Evolutionary conservation across 2,329 filamentous ascomycete genomes (phyloP).

Genomic region (Phaeomoniella chlamydospora): DNA sequence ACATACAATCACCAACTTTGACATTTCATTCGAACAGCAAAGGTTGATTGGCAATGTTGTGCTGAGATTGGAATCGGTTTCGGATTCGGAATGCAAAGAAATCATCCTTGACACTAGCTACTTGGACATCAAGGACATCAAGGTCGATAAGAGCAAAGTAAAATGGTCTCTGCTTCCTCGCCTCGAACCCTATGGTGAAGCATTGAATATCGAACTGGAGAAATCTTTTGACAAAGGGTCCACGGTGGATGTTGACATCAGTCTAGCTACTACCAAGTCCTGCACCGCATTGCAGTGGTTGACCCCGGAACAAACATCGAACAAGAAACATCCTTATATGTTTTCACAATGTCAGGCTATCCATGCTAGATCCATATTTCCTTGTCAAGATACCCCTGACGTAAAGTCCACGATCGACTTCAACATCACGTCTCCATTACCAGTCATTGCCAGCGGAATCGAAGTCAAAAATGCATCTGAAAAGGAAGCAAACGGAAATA

Average conservation of each 20-base stretch:
- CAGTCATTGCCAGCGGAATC: conserved; percentile 84
- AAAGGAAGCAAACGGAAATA: conserved; percentile 31
- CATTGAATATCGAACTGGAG: conserved; percentile 32
- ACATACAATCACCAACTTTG: conserved; percentile 69
- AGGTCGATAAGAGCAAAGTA: conserved; percentile 48
- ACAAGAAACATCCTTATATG: conserved; percentile 93
- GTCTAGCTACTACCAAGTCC: conserved; percentile 66
- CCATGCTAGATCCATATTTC: conserved; percentile 83
- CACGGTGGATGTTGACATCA: conserved; percentile 41
- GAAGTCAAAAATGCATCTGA: conserved; percentile 34
- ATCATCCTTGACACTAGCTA: conserved; percentile 82
- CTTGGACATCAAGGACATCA: conserved; percentile 58
- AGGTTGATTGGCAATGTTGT: conserved; percentile 62
- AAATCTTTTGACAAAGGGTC: conserved; percentile 30
- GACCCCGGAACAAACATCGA: conserved; percentile 81
- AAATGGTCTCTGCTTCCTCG: conserved; percentile 59
- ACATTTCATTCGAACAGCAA: conserved; percentile 71
- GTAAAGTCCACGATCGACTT: conserved; percentile 93
- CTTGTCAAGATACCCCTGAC: conserved; percentile 94
- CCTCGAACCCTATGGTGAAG: conserved; percentile 50
- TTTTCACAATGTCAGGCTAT: conserved; percentile 98
- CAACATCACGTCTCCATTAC: conserved; percentile 70
- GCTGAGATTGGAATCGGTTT: conserved; percentile 63
- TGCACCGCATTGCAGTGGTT: conserved; percentile 95
- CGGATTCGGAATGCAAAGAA: conserved; percentile 56